phyloP scores from a whole-genome alignment of 345 rosid genomes.

The Aquilaria malaccensis region DNA sequence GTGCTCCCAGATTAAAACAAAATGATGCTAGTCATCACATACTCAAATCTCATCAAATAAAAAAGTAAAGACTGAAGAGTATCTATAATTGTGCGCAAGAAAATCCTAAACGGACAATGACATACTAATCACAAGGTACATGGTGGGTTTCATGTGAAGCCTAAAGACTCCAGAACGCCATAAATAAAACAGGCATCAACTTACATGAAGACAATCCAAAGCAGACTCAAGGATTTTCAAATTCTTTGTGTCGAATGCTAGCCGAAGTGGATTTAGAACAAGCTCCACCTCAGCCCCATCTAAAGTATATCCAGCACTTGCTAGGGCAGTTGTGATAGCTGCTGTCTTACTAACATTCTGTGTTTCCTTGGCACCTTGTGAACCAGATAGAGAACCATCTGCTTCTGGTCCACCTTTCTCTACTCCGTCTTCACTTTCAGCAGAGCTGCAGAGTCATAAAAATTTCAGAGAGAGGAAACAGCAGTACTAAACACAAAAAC shows the following conservation, averaged over 20 bases:
- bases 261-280: slow-evolving; percentile 84
- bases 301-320: slow-evolving; percentile 79
- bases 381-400: slow-evolving; percentile 27
- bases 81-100: too few relatives aligned
- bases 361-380: slow-evolving; percentile 29
- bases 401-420: slow-evolving; percentile 33
- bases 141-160: too few relatives aligned
- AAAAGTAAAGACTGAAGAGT: too few relatives aligned
- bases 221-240: slow-evolving; percentile 84
- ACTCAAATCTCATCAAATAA: too few relatives aligned
- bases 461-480: slow-evolving; percentile 8
- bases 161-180: neutral
- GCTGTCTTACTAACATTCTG: slow-evolving; percentile 36
- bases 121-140: too few relatives aligned
- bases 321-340: slow-evolving; percentile 47
- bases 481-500: neutral
- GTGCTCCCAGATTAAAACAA: slow-evolving; percentile 23
- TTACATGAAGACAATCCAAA: slow-evolving; percentile 97
- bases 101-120: too few relatives aligned
- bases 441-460: slow-evolving; percentile 30
- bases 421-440: slow-evolving; percentile 49
- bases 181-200: slow-evolving; percentile 16
- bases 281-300: slow-evolving; percentile 80
- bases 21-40: slow-evolving; percentile 10
- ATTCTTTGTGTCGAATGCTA: slow-evolving; percentile 92